Conservation (phyloP, 495 filamentous ascomycete species). For the Tuber aestivum region DNA sequence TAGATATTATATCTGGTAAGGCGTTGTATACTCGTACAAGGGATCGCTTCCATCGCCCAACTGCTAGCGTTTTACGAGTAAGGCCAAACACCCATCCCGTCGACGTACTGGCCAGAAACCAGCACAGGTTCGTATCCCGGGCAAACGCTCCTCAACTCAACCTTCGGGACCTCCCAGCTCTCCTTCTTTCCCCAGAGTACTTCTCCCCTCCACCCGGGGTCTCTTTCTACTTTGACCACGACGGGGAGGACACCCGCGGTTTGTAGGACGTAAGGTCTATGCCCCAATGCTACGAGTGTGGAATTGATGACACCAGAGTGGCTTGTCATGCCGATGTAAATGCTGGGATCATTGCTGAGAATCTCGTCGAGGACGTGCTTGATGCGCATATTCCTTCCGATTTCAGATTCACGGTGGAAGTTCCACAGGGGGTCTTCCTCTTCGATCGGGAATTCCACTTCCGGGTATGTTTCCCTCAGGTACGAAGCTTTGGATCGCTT, state of each 20-base stretch:
- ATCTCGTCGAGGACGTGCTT: conserved; percentile 34
- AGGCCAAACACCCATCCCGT: conserved; percentile 35
- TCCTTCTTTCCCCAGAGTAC: conserved; percentile 15
- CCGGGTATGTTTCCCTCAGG: conserved; percentile 18
- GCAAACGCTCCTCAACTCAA: conserved; percentile 21
- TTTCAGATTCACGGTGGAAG: conserved; percentile 33
- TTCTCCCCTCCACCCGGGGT: conserved; percentile 23
- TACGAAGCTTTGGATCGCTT: conserved; percentile 17
- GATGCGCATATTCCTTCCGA: conserved; percentile 22
- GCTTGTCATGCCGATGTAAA: conserved; percentile 35
- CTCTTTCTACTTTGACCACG: conserved; percentile 29
- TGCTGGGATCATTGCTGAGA: conserved; percentile 18
- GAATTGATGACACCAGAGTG: conserved; percentile 39
- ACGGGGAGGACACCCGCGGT: conserved; percentile 35
- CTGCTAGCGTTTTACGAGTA: conserved; percentile 11
- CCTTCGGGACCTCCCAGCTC: background rate
- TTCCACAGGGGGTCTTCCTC: conserved; percentile 36
- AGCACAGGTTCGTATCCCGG: conserved; percentile 21
- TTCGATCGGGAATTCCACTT: conserved; percentile 21
- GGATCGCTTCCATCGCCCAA: background rate
- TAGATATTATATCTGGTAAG: background rate
- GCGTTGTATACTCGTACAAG: background rate
- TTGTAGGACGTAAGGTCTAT: conserved; percentile 29
- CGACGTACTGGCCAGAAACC: conserved; percentile 24
- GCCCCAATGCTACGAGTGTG: conserved; percentile 30